Evolutionary conservation across 2,329 filamentous ascomycete species (phyloP).

Genomic region (Penicillium italicum): DNA sequence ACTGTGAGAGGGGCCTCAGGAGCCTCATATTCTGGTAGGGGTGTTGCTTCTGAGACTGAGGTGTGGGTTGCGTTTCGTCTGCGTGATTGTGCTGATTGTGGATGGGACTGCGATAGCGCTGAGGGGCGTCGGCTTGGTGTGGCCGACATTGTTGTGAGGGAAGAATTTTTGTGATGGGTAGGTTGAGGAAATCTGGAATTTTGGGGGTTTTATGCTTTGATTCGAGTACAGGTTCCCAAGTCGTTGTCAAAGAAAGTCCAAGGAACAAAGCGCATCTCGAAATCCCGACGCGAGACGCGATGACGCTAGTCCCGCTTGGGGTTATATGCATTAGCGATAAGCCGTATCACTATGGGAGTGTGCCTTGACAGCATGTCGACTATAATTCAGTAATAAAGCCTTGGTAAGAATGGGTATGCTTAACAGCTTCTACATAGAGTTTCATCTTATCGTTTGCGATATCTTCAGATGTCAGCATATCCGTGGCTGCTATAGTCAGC

Average conservation of each 20-base stretch:
- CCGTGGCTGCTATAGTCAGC: too few species aligned
- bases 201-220: not conserved
- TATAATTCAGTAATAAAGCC: too few species aligned
- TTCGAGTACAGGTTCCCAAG: not conserved
- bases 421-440: too few species aligned
- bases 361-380: not conserved
- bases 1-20: conserved; percentile 51
- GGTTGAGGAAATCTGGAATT: not conserved
- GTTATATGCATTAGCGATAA: conserved; percentile 26
- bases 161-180: not conserved
- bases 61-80: not conserved
- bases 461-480: too few species aligned
- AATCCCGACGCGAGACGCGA: conserved; percentile 28
- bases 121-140: conserved; percentile 17
- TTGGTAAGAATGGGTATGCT: too few species aligned
- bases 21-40: conserved; percentile 52
- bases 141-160: conserved; percentile 6
- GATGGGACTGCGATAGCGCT: conserved; percentile 11
- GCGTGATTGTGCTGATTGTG: conserved; percentile 12
- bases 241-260: conserved; percentile 5
- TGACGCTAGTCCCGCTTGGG: conserved; percentile 30
- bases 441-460: too few species aligned
- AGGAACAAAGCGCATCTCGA: conserved; percentile 14
- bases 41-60: conserved; percentile 5
- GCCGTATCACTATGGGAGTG: conserved; percentile 11